Evolutionary conservation across 768 basidiomycete genomes (phyloP).

Genomic region (Amanita rubescens): DNA sequence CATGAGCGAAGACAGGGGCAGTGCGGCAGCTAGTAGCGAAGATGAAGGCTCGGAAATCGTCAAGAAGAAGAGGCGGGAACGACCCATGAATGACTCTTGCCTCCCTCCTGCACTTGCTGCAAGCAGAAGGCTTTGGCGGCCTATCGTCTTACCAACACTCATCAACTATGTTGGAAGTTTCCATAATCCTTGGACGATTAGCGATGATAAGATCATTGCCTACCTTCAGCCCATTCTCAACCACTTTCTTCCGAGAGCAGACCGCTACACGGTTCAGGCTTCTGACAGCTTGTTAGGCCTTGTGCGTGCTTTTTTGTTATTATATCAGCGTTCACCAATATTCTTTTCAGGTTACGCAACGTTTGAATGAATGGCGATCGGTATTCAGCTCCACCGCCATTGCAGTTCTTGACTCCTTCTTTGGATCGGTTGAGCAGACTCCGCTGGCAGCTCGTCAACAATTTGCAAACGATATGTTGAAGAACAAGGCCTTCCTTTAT

Average conservation of each 20-base stretch:
- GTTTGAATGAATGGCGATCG: conserved; percentile 5
- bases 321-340: neutral
- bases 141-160: conserved; percentile 2
- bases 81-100: neutral
- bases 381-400: conserved; percentile 5
- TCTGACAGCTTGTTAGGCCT: neutral
- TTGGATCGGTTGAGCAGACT: neutral
- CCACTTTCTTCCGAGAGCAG: neutral
- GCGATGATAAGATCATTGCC: neutral
- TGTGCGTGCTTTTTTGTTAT: neutral
- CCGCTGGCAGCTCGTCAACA: neutral
- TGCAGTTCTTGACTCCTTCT: conserved; percentile 6
- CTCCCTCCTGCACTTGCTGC: neutral
- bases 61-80: neutral
- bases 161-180: conserved; percentile 1
- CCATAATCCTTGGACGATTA: conserved; percentile 5
- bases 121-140: neutral
- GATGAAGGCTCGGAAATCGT: no score
- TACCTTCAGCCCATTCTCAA: neutral
- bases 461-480: neutral
- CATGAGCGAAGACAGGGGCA: no score
- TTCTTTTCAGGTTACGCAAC: conserved; percentile 1
- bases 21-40: no score
- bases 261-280: neutral
- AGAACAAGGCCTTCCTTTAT: neutral